Evolutionary conservation across 192 early-diverging fungal genomes (phyloP).

Genomic region (Geosiphon pyriformis): DNA sequence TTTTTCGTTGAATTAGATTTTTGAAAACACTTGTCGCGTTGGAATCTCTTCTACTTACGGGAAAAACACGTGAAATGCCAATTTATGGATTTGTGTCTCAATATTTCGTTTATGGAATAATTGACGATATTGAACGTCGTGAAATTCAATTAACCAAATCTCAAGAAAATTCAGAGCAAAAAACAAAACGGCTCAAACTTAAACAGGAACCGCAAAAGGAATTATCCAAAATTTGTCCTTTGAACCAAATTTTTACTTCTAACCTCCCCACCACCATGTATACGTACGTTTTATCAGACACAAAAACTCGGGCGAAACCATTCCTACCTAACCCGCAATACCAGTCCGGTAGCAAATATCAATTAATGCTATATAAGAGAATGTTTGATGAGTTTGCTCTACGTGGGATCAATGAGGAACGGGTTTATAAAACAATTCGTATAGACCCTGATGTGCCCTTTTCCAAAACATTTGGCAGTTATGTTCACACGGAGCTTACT

Average conservation of each 20-base stretch:
- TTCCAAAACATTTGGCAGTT: not conserved
- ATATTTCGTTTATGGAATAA: slow-evolving; percentile 13
- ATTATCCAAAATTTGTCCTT: not conserved
- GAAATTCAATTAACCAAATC: not conserved
- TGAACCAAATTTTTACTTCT: too few species aligned
- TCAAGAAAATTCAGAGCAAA: not conserved
- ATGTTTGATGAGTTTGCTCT: slow-evolving; percentile 14
- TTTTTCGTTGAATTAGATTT: not conserved
- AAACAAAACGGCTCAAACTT: not conserved
- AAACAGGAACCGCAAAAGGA: not conserved
- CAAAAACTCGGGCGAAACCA: slow-evolving; percentile 3
- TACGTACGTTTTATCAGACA: slow-evolving; percentile 8
- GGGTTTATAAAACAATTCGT: not conserved
- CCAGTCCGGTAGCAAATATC: not conserved
- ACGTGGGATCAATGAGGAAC: not conserved
- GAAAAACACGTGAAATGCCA: slow-evolving; percentile 18
- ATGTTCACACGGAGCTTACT: not conserved
- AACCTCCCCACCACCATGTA: too few species aligned
- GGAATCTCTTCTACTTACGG: not conserved
- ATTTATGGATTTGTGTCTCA: slow-evolving; percentile 20
- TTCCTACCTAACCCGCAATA: not conserved
- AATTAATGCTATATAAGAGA: slow-evolving; percentile 23
- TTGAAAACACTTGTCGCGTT: slow-evolving; percentile 3
- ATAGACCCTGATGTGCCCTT: slow-evolving; percentile 13
- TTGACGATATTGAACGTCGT: slow-evolving; percentile 7